Percentiles rank a stretch among this genome's conserved stretches.
Evolutionary conservation across 495 filamentous ascomycete species (phyloP).

Genomic region (Lasiosphaeris hirsuta): DNA sequence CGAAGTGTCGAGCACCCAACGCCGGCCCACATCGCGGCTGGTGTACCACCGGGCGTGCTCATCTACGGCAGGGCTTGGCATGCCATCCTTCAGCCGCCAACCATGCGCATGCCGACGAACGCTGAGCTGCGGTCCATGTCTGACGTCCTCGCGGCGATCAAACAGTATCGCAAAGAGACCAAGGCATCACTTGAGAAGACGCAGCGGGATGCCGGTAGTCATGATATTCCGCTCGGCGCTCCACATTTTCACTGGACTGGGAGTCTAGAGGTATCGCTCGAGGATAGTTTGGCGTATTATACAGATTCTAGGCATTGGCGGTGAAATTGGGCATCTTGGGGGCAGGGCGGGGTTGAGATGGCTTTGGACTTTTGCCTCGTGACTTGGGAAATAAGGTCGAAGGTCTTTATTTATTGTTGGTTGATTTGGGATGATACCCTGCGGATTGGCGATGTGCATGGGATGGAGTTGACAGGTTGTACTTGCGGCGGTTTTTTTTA

Average conservation of each 20-base stretch:
- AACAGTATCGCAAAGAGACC: slow-evolving; percentile 31
- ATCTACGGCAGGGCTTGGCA: slow-evolving; percentile 43
- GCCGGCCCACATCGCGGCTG: slow-evolving; percentile 39
- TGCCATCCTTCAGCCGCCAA: slow-evolving; percentile 21
- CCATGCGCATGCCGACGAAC: slow-evolving; percentile 17
- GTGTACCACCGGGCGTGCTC: slow-evolving; percentile 34
- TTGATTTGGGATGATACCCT: too few relatives aligned
- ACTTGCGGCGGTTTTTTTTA: too few relatives aligned
- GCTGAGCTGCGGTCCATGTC: slow-evolving; percentile 26
- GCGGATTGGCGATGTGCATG: too few relatives aligned
- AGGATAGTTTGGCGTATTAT: not conserved
- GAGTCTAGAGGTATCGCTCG: slow-evolving; percentile 22
- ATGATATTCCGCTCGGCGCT: slow-evolving; percentile 11
- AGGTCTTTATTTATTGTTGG: not conserved
- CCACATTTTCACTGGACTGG: slow-evolving; percentile 31
- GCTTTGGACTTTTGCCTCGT: too few relatives aligned
- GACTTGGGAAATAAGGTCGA: not conserved
- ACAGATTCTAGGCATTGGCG: not conserved
- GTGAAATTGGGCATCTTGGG: not conserved
- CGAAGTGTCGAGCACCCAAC: slow-evolving; percentile 32
- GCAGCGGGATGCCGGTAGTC: not conserved
- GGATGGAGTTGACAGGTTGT: too few relatives aligned
- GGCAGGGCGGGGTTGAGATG: too few relatives aligned
- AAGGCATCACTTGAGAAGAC: slow-evolving; percentile 20
- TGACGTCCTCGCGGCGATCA: slow-evolving; percentile 40